phyloP scores from a whole-genome alignment of 805 yeast species.

The Brettanomyces nanus region DNA sequence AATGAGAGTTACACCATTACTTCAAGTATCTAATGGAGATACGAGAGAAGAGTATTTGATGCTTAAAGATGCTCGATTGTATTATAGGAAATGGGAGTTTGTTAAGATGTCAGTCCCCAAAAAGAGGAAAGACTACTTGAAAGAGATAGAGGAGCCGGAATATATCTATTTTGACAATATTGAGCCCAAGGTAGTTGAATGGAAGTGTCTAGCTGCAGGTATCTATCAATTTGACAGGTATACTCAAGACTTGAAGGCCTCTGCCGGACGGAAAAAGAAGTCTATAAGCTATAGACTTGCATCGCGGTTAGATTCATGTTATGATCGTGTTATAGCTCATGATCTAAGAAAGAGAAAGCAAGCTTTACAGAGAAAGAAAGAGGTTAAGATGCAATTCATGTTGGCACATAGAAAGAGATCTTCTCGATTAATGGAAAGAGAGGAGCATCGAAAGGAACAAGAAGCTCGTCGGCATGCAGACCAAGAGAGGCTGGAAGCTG shows the following conservation, averaged over 20 bases:
- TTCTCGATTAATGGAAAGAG: slow-evolving; percentile 62
- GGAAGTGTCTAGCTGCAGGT: slow-evolving; percentile 35
- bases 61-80: slow-evolving; percentile 46
- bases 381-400: slow-evolving; percentile 53
- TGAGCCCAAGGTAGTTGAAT: slow-evolving; percentile 30
- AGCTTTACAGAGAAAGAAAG: slow-evolving; percentile 48
- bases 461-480: slow-evolving; percentile 37
- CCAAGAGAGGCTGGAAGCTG: slow-evolving; percentile 35
- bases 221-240: slow-evolving; percentile 34
- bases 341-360: slow-evolving; percentile 49
- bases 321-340: slow-evolving; percentile 29
- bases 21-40: slow-evolving; percentile 8
- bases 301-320: slow-evolving; percentile 23
- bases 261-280: slow-evolving; percentile 22
- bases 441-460: slow-evolving; percentile 43
- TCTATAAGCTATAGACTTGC: slow-evolving; percentile 23
- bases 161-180: slow-evolving; percentile 7
- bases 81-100: slow-evolving; percentile 28
- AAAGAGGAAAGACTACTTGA: slow-evolving; percentile 22
- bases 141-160: slow-evolving; percentile 15
- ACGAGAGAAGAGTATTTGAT: slow-evolving; percentile 26
- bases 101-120: slow-evolving; percentile 29
- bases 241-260: slow-evolving; percentile 23
- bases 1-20: slow-evolving; percentile 16
- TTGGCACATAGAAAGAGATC: slow-evolving; percentile 67